Evolutionary conservation across 768 basidiomycete genomes (phyloP), one percentile per base, ranked within the genome.

Genomic region (Lentinula detonsa): DNA sequence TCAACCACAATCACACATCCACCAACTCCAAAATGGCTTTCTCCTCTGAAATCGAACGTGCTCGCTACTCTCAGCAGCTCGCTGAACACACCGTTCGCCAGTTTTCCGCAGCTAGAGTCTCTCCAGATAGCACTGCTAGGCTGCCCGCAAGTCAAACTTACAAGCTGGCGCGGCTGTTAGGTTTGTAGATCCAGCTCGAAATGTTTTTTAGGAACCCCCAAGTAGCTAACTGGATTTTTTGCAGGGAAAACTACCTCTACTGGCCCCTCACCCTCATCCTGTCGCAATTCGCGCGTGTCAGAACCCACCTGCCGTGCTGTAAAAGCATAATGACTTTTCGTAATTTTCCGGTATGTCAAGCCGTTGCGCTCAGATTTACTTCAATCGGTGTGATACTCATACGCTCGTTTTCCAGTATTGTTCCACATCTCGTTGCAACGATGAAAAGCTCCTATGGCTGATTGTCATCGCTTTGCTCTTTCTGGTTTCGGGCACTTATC

Each of bases 61-160:
- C 70, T 50, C 73, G 70, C 23, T 82, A 81, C 68, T 79, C 81
- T 18, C 74, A 78, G 63, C 74, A 80, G 53, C 74, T 85, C 51
- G 77, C 78, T 50, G 74, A 72, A 5, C 80, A 82, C 65, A 83
- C 81, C 31, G 69, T 78, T 28, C 75, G 74, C 64, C 81, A 82
- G 63, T 77, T 79, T 62, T 66, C 73, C 35, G 69, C 71, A 3
- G 81, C 81, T 34, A 70, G 68, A 33, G 58, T 62, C 18, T 65
- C 62, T 2, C 56, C 69, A 8, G 68, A 70, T 50, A 72, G 75
- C 6, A 70, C 76, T 13, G 71, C 74, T 10, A 77, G 76, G 59
- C 69, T 78, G 34, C 77, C 78, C 39, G 69, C 74, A 5, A 68
- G 67, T 2, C 70, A 77, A 51, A 67, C 69, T 9, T 64, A 70